A percentile compares a stretch with the other conserved stretches of the same genome.
These are phyloP conservation scores for Tylopilus sp. DNA, from an alignment of 768 basidiomycete species.

Conservation along the genomic window DNA sequence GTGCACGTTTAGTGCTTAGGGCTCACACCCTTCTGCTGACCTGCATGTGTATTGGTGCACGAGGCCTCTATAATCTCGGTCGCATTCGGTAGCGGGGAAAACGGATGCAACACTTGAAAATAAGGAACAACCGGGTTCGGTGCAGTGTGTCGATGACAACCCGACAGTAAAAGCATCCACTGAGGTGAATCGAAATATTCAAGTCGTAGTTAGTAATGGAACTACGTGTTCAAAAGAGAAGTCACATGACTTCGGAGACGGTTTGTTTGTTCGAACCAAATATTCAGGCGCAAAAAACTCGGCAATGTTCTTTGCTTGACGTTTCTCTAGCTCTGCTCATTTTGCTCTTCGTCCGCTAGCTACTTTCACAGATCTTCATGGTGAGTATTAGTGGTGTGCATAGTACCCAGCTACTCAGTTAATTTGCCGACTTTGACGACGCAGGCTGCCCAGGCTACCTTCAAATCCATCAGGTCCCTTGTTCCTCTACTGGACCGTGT, in stretches of 20 bases:
- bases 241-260: constrained; percentile 23
- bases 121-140: too few species aligned
- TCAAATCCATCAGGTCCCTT: constrained; percentile 91
- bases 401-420: not conserved
- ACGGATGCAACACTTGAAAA: not conserved
- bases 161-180: not conserved
- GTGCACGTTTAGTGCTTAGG: not conserved
- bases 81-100: not conserved
- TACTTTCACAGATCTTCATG: constrained; percentile 21
- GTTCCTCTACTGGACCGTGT: constrained; percentile 94
- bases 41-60: not conserved
- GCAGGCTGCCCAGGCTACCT: constrained; percentile 84
- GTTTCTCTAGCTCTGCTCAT: constrained; percentile 28
- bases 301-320: constrained; percentile 5
- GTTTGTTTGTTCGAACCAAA: constrained; percentile 31
- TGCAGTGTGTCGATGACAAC: too few species aligned
- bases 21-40: not conserved
- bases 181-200: too few species aligned
- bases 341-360: constrained; percentile 6
- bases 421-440: not conserved
- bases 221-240: not conserved
- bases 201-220: too few species aligned
- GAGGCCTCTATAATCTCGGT: not conserved
- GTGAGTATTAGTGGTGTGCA: constrained; percentile 17
- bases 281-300: constrained; percentile 18